Base-by-base conservation (phyloP, 768 basidiomycete species). In the Hortiboletus campestris region DNA sequence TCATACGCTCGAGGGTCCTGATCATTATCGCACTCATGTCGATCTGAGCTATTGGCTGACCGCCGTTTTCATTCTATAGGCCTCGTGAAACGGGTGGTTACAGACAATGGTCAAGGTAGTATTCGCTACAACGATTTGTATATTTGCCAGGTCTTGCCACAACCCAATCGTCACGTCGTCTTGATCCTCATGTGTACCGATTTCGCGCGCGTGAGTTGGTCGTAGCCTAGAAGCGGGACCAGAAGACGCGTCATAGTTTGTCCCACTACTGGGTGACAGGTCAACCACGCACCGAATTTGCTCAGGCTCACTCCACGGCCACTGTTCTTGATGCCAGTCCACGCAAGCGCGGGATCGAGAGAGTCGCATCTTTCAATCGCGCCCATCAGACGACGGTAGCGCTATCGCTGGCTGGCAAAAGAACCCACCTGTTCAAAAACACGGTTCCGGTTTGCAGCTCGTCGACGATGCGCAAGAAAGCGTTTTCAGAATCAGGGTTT, bases 281-380 rank as follows among this genome's bases (percentile, higher is more conserved):
- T n/a, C 4, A n/a, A 47, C 14, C 11, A 61, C 83, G 53, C 53
- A 92, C 94, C 95, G 60, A 91, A 94, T 66, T 88, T 86, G 68
- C 91, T 93, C 62, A 98, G 74, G 64, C 91, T 94, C 56, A 98
- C 77, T 2, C 96, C 97, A 29, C 94, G 78, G 25, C 97, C 97
- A 51, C 89, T 94, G 64, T 97, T 76, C 77, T 98, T 98, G 45
- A 92, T 88, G 2, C 96, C 97, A 3, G 88, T 91, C 97, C 97
- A 99, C 0, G 91, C 82, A 2, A 98, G 76, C 6, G 94, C 93
- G 2, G 97, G 96, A 66, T 99, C 97, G 22, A 97, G 79, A 65
- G 78, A 87, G 72, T 99, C 96, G 63, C 90, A 91, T 41, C 89
- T 89, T 58, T 44, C 25, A 19, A n/a, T 46, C 14, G 3, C 8